Evolutionary conservation across 768 basidiomycete species (phyloP).

Genomic region (Psilocybe subaeruginosa): DNA sequence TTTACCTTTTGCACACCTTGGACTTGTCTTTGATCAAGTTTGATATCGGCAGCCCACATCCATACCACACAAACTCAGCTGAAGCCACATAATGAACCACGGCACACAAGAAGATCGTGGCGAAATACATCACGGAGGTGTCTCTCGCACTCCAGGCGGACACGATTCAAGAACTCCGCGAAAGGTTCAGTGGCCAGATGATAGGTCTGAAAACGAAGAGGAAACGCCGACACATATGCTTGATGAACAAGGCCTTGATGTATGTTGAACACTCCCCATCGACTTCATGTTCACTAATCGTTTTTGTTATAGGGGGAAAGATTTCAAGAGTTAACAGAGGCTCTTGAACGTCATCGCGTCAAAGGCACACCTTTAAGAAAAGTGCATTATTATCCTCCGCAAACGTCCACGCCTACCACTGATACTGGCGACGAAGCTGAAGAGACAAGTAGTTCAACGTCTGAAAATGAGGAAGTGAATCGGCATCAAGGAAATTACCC

Average conservation of each 20-base stretch:
- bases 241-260: conserved; percentile 58
- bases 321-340: conserved; percentile 46
- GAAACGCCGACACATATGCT: conserved; percentile 39
- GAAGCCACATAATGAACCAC: neutral
- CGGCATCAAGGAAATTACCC: neutral
- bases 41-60: neutral
- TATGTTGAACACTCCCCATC: conserved; percentile 30
- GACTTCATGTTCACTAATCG: conserved; percentile 7
- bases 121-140: neutral
- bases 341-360: conserved; percentile 51
- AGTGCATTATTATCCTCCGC: conserved; percentile 35
- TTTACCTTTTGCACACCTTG: neutral
- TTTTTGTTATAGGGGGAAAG: conserved; percentile 41
- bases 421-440: neutral
- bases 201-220: conserved; percentile 6
- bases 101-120: neutral
- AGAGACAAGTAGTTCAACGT: neutral
- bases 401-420: conserved; percentile 6
- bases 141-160: conserved; percentile 6
- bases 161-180: conserved; percentile 48
- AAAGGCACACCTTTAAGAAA: conserved; percentile 25
- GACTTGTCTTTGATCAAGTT: too few relatives aligned
- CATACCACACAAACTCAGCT: neutral
- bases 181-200: conserved; percentile 55
- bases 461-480: neutral